Percentiles rank a stretch among this genome's conserved stretches.
Conservation (phyloP, 495 filamentous ascomycete species). For the Lineolata rhizophorae region DNA sequence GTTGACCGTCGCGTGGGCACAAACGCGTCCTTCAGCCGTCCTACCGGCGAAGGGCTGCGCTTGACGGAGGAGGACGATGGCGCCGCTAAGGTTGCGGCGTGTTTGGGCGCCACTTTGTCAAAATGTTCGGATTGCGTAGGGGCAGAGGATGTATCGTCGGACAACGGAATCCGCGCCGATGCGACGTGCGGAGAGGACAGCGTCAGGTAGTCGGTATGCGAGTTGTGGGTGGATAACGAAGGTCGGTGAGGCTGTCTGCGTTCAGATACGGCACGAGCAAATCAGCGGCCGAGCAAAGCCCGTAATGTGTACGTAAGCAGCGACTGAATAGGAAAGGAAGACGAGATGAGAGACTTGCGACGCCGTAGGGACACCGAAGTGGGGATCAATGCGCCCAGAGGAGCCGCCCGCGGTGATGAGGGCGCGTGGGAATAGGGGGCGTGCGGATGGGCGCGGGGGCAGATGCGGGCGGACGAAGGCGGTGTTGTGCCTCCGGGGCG, state of each 20-base stretch:
- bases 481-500: too few species aligned
- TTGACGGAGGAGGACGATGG: slow-evolving; percentile 3
- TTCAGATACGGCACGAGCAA: too few species aligned
- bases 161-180: slow-evolving; percentile 21
- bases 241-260: slow-evolving; percentile 29
- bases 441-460: too few species aligned
- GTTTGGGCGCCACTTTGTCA: slow-evolving; percentile 6
- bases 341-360: too few species aligned
- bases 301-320: too few species aligned
- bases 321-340: too few species aligned
- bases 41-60: slow-evolving; percentile 13
- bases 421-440: too few species aligned
- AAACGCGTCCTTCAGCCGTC: slow-evolving; percentile 17
- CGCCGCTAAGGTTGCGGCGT: slow-evolving; percentile 9
- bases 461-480: too few species aligned
- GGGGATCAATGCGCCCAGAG: too few species aligned
- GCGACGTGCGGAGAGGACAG: slow-evolving; percentile 56
- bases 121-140: slow-evolving; percentile 10
- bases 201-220: slow-evolving; percentile 61
- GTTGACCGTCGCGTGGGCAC: slow-evolving; percentile 9
- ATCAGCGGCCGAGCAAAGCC: too few species aligned
- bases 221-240: slow-evolving; percentile 43
- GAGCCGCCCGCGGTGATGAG: too few species aligned
- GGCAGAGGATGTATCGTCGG: slow-evolving; percentile 8
- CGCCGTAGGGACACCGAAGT: too few species aligned